A percentile compares a stretch with the other conserved stretches of the same genome.
phyloP scores from a whole-genome alignment of 1,139 yeast genomes.

The Saccharomyces hybrid region DNA sequence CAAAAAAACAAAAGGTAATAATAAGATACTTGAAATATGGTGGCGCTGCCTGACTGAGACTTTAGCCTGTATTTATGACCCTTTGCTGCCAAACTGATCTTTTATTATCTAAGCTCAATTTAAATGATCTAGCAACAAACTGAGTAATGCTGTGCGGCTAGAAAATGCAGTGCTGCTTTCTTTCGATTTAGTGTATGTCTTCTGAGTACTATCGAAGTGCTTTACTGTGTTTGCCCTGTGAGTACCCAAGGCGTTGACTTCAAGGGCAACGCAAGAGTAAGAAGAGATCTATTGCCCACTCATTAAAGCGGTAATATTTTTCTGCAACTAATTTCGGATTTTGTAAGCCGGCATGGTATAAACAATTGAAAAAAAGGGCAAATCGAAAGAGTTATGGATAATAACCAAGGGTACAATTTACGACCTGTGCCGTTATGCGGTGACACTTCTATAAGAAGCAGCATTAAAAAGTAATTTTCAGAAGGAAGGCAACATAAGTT shows the following conservation, averaged over 20 bases:
- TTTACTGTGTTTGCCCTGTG: not conserved
- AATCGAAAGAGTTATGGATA: not conserved
- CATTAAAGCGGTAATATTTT: not conserved
- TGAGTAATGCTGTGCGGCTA: not conserved
- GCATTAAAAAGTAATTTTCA: slow-evolving; percentile 14
- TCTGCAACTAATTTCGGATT: not conserved
- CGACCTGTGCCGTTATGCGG: not conserved
- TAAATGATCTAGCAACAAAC: not conserved
- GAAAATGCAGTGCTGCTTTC: not conserved
- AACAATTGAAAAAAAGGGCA: not conserved
- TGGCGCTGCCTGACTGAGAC: not conserved
- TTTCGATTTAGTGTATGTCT: not conserved
- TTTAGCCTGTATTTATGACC: not conserved
- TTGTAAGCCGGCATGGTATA: not conserved
- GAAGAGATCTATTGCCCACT: not conserved
- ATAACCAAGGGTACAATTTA: not conserved
- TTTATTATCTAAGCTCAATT: not conserved
- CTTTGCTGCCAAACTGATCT: too few species aligned
- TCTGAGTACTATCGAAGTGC: not conserved
- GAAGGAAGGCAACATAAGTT: slow-evolving; percentile 35
- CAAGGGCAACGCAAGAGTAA: not conserved
- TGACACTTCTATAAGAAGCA: not conserved
- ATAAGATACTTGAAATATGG: not conserved
- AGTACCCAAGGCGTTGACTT: not conserved
- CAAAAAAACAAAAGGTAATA: slow-evolving; percentile 1